Conservation (phyloP, 1,284 basidiomycete genomes). For the Austroboletus niveus region DNA sequence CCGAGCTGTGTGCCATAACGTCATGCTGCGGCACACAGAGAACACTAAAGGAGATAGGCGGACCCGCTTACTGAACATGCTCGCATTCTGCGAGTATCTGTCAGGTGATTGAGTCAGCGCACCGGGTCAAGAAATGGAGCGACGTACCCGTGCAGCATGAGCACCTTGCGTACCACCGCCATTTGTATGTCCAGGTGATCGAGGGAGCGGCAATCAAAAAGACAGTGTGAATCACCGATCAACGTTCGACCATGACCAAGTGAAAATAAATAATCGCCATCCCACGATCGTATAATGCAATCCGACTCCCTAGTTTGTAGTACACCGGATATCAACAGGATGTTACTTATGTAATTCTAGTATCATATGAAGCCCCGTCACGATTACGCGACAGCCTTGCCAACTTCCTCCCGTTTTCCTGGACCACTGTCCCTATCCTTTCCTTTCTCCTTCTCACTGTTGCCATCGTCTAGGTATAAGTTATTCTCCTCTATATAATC, state of each 20-base stretch:
- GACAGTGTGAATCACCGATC: background rate
- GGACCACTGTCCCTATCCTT: conserved; percentile 36
- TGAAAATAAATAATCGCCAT: too few relatives aligned
- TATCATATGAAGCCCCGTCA: too few relatives aligned
- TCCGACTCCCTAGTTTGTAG: too few relatives aligned
- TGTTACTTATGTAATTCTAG: too few relatives aligned
- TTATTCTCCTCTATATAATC: conserved; percentile 90
- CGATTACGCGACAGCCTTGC: too few relatives aligned
- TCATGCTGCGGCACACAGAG: conserved; percentile 6
- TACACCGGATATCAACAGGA: too few relatives aligned
- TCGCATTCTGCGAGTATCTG: conserved; percentile 82
- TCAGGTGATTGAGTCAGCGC: conserved; percentile 12
- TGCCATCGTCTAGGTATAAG: conserved; percentile 66
- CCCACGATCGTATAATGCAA: too few relatives aligned
- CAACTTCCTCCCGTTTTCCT: conserved; percentile 19
- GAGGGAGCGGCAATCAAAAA: background rate
- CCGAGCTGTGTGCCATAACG: conserved; percentile 49
- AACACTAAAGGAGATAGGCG: conserved; percentile 21
- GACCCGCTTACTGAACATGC: conserved; percentile 79
- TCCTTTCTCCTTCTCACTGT: conserved; percentile 40
- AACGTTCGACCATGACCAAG: background rate
- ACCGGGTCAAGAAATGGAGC: background rate
- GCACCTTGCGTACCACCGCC: conserved; percentile 27
- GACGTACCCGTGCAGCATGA: conserved; percentile 34
- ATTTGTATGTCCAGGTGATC: conserved; percentile 6